A percentile compares a stretch with the other conserved stretches of the same genome.
phyloP scores from a whole-genome alignment of 2,329 filamentous ascomycete species.

The Trichoderma endophyticum region DNA sequence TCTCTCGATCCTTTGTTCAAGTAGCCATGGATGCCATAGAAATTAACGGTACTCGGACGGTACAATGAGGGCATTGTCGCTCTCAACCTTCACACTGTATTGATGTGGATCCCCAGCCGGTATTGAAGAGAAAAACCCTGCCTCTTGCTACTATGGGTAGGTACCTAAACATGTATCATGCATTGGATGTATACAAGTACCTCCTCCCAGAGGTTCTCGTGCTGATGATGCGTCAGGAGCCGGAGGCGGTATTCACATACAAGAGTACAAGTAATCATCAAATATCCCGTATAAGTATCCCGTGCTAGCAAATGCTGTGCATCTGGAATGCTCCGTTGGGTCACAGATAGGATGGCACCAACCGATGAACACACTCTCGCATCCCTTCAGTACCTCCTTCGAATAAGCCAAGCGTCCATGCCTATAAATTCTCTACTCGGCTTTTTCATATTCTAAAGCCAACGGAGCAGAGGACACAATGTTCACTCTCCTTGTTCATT shows the following conservation, averaged over 20 bases:
- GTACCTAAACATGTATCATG: neutral
- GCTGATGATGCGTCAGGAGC: neutral
- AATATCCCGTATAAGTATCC: neutral
- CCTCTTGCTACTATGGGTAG: neutral
- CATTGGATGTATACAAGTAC: neutral
- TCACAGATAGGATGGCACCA: neutral
- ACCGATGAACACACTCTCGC: neutral
- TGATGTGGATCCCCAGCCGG: neutral
- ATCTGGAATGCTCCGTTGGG: neutral
- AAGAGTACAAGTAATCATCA: neutral
- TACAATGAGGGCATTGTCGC: neutral
- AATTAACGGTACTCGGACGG: neutral
- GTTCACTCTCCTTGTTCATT: neutral
- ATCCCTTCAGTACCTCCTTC: neutral
- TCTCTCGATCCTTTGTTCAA: neutral
- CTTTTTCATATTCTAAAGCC: neutral
- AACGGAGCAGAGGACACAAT: neutral
- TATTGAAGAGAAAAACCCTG: neutral
- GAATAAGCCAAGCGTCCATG: neutral
- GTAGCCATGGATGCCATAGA: neutral
- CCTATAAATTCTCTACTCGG: neutral
- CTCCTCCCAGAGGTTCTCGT: neutral
- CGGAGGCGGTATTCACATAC: neutral
- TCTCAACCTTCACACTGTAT: neutral
- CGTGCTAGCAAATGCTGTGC: neutral